Base-by-base conservation (phyloP, 768 basidiomycete genomes). In the Mycena amicta region DNA sequence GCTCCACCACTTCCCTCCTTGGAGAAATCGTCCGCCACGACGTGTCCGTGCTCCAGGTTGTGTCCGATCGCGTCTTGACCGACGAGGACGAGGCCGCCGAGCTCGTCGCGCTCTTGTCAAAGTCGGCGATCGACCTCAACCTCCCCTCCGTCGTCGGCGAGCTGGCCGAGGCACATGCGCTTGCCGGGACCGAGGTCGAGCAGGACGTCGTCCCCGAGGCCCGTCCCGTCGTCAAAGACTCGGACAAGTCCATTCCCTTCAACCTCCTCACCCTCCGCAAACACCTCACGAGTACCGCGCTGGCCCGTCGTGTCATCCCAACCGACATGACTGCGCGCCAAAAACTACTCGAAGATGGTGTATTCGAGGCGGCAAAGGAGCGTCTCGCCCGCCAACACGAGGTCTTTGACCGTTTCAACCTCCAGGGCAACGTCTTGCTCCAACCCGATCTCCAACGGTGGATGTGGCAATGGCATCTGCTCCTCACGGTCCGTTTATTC, bases 391-490 rank as follows among this genome's bases (percentile, higher is more conserved):
- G 86, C 55, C 84, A 92, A 66, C 74, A 80, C 8, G 79, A 87
- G 56, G 50, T 79, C 1, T 80, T 93, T 52, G 78, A 82, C 4
- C 75, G 80, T 27, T 76, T 89, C 18, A 87, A 88, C 15, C 63
- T 92, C 23, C 80, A 71, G 26, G 77, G 74, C 57, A 73, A 72
- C 20, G 72, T 74, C 8, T 72, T 85, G 52, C 76, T 75, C 43
- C 72, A 76, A 27, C 74, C 75, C 16, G 80, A 84, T 61, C 74
- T 95, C 25, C 85, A 87, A 62, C 71, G 74, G 39, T 90, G 89
- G 89, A 92, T 96, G 90, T 93, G 89, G 88, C 75, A 83, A 5
- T 96, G 93, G 93, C 89, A 93, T 66, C 66, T 72, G 18, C 79
- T 80, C 60, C 78, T 95, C n/a, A 71, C 77, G 27, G 33, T 37